Evolutionary conservation across 164 flowering plant species (phyloP), one percentile per base, ranked within the genome.

Genomic region (Vitis riparia): DNA sequence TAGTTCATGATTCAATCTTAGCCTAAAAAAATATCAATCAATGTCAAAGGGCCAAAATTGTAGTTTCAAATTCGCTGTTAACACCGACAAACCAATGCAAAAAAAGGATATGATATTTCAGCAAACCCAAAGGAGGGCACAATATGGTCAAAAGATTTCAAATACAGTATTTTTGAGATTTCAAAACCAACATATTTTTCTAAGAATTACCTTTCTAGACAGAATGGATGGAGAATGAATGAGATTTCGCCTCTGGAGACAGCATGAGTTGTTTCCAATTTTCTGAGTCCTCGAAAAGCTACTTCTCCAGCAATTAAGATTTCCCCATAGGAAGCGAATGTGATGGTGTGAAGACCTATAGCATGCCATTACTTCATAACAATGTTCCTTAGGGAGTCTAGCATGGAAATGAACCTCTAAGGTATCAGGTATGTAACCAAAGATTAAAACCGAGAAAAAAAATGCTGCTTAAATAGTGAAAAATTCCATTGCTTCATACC

Each of bases 311-410:
- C 51, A 68, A 67, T n/a, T 56, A 30, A 71, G 51, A 56, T 63
- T 73, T 63, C 77, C 79, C 85, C 82, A 78, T 11, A 79, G 51
- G 65, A 55, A 64, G 59, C 52, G 50, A 51, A 77, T 15, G 47
- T 66, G 68, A 44, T 67, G 65, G 71, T 51, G 69, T 13, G 72
- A 62, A 53, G 62, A 68, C 64, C 67, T 70, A 65, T 47, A 73
- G 76, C 72, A 76, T 9, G 82, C 83, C 86, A 83, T 81, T 59
- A 59, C 37, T n/a, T 63, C 65, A 63, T 17, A 55, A 51, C 64
- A 32, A 15, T 17, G n/a, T 2, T 60, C 12, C 71, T 14, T 27
- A 2, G 8, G 23, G 10, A 3, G 8, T 23, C 23, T 50, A 9
- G 5, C 67, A 65, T 65, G 67, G 8, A 51, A 51, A 11, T 17